A percentile compares a stretch with the other conserved stretches of the same genome.
Conservation (phyloP, 2,329 filamentous ascomycete species). For the Emergomyces pasteurianus region DNA sequence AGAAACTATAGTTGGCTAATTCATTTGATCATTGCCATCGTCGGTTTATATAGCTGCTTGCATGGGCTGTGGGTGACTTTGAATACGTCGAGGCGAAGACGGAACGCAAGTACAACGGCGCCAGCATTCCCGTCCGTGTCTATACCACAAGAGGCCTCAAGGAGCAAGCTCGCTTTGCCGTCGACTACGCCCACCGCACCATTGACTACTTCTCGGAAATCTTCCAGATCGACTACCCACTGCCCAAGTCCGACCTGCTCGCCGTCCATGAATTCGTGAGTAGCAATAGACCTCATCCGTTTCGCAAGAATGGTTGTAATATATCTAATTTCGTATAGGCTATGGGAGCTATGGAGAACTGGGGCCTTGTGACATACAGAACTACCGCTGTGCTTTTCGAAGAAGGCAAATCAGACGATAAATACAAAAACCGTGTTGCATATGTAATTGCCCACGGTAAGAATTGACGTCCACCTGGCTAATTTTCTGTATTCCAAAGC, state of each 20-base stretch:
- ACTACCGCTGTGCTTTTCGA: conserved; percentile 96
- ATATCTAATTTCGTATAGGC: conserved; percentile 21
- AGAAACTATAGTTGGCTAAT: neutral
- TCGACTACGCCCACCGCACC: conserved; percentile 83
- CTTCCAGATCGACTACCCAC: conserved; percentile 83
- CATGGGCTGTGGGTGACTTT: conserved; percentile 94
- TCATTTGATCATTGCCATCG: no score
- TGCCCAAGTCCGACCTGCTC: conserved; percentile 82
- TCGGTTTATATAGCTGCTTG: conserved; percentile 53
- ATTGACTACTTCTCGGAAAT: conserved; percentile 95
- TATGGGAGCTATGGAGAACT: conserved; percentile 81
- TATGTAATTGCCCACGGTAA: conserved; percentile 85
- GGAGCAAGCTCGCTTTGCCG: conserved; percentile 77
- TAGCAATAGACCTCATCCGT: neutral
- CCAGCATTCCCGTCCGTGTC: conserved; percentile 81
- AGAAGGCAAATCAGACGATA: conserved; percentile 76
- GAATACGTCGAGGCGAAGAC: conserved; percentile 92
- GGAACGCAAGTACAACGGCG: conserved; percentile 78
- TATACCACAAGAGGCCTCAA: conserved; percentile 94
- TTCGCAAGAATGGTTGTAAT: no score
- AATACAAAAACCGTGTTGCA: conserved; percentile 85
- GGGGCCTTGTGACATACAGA: conserved; percentile 91
- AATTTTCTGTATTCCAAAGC: neutral
- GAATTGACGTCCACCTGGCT: conserved; percentile 6
- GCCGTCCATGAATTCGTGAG: conserved; percentile 86